These are phyloP conservation scores for Brassica carinata DNA, from an alignment of 345 rosid species.

Conservation along the genomic window DNA sequence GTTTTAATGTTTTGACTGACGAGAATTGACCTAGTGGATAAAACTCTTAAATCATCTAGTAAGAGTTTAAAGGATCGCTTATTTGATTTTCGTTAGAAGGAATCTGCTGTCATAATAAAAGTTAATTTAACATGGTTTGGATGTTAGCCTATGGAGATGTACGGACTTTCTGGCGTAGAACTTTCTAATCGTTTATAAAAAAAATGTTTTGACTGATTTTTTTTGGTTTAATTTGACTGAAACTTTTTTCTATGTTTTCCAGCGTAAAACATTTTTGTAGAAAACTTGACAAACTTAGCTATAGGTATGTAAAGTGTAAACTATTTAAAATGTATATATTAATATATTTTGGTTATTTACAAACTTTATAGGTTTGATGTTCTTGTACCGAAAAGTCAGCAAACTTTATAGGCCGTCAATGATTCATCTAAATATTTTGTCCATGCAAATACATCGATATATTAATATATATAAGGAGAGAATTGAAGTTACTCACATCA, in stretches of 20 bases:
- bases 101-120: too few relatives aligned
- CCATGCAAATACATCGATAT: neutral
- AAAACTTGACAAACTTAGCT: neutral
- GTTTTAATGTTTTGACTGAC: neutral
- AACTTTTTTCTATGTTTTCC: neutral
- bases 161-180: neutral
- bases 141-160: neutral
- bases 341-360: neutral
- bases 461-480: neutral
- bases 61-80: too few relatives aligned
- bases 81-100: too few relatives aligned
- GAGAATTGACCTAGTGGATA: too few relatives aligned
- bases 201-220: neutral
- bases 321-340: neutral
- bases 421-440: neutral
- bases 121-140: too few relatives aligned
- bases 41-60: too few relatives aligned
- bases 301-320: neutral
- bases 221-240: neutral
- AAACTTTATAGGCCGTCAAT: neutral
- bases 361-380: neutral
- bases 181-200: neutral
- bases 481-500: conserved; percentile 61
- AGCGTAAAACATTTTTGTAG: neutral
- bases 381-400: neutral